Evolutionary conservation across 169 alveolate genomes (phyloP).

Genomic region (Plasmodium malariae): DNA sequence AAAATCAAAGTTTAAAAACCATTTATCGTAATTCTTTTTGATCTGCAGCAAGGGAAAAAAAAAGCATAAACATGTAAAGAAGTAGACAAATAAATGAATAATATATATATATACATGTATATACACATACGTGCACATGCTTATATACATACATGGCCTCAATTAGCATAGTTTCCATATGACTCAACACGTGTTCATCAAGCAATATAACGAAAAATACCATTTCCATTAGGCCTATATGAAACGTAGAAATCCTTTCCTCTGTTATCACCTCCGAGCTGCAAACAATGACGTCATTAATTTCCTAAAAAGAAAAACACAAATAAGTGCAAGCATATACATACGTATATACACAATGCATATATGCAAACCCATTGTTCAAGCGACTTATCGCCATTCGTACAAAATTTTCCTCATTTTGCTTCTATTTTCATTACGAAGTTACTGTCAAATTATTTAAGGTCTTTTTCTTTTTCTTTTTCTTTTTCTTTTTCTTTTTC

Average conservation of each 20-base stretch:
- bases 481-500: not conserved
- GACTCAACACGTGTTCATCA: not conserved
- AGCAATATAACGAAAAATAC: not conserved
- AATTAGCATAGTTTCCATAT: too few species aligned
- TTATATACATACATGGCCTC: too few species aligned
- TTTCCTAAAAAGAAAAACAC: constrained; percentile 38
- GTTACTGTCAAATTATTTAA: not conserved
- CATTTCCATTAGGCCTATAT: constrained; percentile 8
- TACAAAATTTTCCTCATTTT: not conserved
- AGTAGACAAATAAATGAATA: not conserved
- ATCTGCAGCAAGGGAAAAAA: constrained; percentile 10
- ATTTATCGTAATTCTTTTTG: constrained; percentile 10
- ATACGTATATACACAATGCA: not conserved
- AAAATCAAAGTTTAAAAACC: constrained; percentile 64
- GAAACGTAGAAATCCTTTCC: constrained; percentile 23
- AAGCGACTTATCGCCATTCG: not conserved
- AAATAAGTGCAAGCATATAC: not conserved
- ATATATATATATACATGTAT: not conserved
- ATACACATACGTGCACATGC: not conserved
- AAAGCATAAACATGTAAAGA: not conserved
- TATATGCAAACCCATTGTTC: not conserved
- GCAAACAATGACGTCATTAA: constrained; percentile 68
- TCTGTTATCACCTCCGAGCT: constrained; percentile 1
- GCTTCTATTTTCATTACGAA: not conserved
- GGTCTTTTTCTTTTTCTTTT: not conserved